These are phyloP conservation scores for Aurifilum marmelostoma DNA, from an alignment of 2,329 filamentous ascomycete species.

Conservation along the genomic window DNA sequence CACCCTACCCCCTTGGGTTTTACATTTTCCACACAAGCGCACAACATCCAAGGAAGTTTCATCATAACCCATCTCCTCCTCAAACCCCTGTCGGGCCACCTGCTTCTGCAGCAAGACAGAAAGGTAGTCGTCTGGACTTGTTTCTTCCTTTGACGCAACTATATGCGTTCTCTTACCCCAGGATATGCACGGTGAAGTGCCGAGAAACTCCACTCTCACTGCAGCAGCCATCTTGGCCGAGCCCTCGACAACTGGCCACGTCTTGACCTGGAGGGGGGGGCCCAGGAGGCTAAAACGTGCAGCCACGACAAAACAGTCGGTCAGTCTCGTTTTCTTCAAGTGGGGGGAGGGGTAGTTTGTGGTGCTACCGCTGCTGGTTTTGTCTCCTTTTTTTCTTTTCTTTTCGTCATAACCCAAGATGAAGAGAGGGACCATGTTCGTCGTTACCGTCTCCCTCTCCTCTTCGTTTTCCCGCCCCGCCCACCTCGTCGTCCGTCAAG, in stretches of 20 bases:
- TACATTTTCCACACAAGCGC: no score
- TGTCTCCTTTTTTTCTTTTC: no score
- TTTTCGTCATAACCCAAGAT: no score
- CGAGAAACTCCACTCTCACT: conserved; percentile 1
- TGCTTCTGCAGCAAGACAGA: neutral
- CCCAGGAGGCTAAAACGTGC: neutral
- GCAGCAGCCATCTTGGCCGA: neutral
- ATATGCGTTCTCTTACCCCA: neutral
- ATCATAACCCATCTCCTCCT: neutral
- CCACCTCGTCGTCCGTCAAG: neutral
- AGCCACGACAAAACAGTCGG: conserved; percentile 4
- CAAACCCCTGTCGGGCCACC: neutral
- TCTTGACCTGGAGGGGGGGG: neutral
- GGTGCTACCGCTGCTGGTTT: neutral
- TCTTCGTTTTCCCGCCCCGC: neutral
- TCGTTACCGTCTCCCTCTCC: neutral
- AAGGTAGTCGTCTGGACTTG: neutral
- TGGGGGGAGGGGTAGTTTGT: neutral
- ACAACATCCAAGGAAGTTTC: neutral
- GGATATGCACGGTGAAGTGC: conserved; percentile 11
- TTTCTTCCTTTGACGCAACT: neutral
- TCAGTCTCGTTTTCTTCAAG: neutral
- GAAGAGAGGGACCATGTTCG: neutral
- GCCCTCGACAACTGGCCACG: neutral
- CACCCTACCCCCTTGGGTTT: neutral